These are phyloP conservation scores for Myxozyma melibiosi DNA, from an alignment of 805 yeast species.

Conservation along the genomic window DNA sequence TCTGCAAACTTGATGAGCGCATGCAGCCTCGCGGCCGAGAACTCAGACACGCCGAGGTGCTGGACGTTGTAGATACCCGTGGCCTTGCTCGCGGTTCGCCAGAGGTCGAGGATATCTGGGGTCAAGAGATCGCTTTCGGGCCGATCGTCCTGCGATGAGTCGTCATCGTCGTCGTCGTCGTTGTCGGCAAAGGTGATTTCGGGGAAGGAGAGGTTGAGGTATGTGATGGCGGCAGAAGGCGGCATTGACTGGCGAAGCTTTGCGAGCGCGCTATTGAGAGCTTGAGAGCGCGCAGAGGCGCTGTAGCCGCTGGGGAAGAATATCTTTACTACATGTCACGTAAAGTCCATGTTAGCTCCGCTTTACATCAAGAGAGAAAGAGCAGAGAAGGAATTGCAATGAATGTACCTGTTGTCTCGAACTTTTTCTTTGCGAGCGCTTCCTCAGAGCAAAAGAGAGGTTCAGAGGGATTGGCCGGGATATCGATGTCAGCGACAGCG, in stretches of 20 bases:
- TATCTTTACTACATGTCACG: slow-evolving; percentile 28
- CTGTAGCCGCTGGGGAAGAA: slow-evolving; percentile 21
- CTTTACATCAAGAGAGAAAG: not conserved
- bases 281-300: slow-evolving; percentile 11
- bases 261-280: slow-evolving; percentile 13
- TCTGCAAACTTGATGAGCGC: slow-evolving; percentile 31
- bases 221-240: slow-evolving; percentile 7
- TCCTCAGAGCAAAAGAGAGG: slow-evolving; percentile 17
- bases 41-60: slow-evolving; percentile 39
- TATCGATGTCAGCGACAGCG: slow-evolving; percentile 1
- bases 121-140: slow-evolving; percentile 2
- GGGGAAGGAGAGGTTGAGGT: slow-evolving; percentile 37
- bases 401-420: slow-evolving; percentile 20
- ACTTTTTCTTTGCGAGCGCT: slow-evolving; percentile 4
- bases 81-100: slow-evolving; percentile 30
- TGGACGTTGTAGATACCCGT: slow-evolving; percentile 22
- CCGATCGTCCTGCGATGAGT: not conserved
- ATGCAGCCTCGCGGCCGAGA: slow-evolving; percentile 35
- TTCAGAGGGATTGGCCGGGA: slow-evolving; percentile 21
- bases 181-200: slow-evolving; percentile 39
- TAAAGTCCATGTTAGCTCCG: not conserved
- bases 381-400: not conserved
- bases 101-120: slow-evolving; percentile 32
- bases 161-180: slow-evolving; percentile 33
- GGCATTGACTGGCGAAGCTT: slow-evolving; percentile 15